Evolutionary conservation across 2,329 filamentous ascomycete species (phyloP).

Genomic region (Cladophialophora bantiana): DNA sequence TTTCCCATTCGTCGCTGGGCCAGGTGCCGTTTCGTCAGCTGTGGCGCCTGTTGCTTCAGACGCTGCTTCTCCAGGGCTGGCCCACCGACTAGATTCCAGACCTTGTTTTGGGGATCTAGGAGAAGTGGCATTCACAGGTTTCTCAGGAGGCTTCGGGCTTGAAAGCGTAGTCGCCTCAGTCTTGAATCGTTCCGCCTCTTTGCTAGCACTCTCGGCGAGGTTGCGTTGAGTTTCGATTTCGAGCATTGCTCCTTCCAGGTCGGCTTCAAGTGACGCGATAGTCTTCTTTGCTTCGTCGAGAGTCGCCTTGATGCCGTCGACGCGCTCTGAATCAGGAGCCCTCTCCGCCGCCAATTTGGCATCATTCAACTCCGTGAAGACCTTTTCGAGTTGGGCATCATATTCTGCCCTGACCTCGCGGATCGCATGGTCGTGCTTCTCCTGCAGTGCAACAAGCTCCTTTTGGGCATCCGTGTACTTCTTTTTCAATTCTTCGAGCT

Average conservation of each 20-base stretch:
- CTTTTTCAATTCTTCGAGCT: slow-evolving; percentile 29
- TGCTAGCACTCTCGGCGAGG: slow-evolving; percentile 27
- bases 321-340: slow-evolving; percentile 34
- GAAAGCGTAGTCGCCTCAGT: slow-evolving; percentile 22
- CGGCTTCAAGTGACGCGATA: slow-evolving; percentile 37
- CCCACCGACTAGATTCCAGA: slow-evolving; percentile 53
- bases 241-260: slow-evolving; percentile 44
- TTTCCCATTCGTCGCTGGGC: slow-evolving; percentile 27
- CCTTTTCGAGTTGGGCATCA: slow-evolving; percentile 31
- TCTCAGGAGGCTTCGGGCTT: slow-evolving; percentile 29
- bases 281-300: slow-evolving; percentile 37
- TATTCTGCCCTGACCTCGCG: slow-evolving; percentile 34
- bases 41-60: slow-evolving; percentile 37
- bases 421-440: slow-evolving; percentile 27
- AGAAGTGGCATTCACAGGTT: slow-evolving; percentile 32
- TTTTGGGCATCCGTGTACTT: slow-evolving; percentile 26
- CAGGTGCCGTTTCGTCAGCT: slow-evolving; percentile 29
- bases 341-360: slow-evolving; percentile 48
- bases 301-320: slow-evolving; percentile 25
- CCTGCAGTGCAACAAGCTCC: slow-evolving; percentile 25
- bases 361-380: slow-evolving; percentile 28
- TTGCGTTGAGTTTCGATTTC: slow-evolving; percentile 33
- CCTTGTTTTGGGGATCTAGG: slow-evolving; percentile 39
- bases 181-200: slow-evolving; percentile 31
- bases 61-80: slow-evolving; percentile 38